Base-by-base conservation (phyloP, 2,329 filamentous ascomycete species). In the Hypoxylon rubiginosum region DNA sequence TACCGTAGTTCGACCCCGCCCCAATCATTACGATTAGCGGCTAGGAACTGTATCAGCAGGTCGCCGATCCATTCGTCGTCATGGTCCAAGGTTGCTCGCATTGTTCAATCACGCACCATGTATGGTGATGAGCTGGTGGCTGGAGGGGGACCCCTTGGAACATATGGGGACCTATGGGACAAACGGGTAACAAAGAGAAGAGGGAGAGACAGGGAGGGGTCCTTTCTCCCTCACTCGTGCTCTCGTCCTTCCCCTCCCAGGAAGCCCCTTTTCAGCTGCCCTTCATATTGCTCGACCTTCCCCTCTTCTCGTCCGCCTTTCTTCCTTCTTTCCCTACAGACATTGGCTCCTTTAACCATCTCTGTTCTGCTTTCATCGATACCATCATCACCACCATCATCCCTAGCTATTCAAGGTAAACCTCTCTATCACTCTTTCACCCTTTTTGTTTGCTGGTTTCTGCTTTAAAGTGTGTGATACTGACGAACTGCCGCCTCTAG, bases 261-360 rank as follows among this genome's bases (percentile, higher is more conserved):
- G 32, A 57, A 49, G 53, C 68, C 59, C 64, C 71, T 70, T 71
- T 64, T 64, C 59, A 56, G 66, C 66, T 51, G 30, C 52, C 61
- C 63, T 71, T 70, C 66, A 65, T 62, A 62, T 64, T 66, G 67
- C 69, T 61, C 67, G 61, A 57, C 54, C 15, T 68, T 62, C 67
- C 66, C 70, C 70, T 70, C 70, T 62, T 69, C 61, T 64, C 55
- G 24, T 64, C 62, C 54, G 67, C 54, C 51, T 58, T 49, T 64
- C 68, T 68, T 68, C 69, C 69, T 49, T 57, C 61, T 45, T 64
- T 64, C 71, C 71, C 66, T 61, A 70, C 67, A 70, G 63, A 66
- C 53, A 64, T 60, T 61, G 41, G 26, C 52, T 48, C 57, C 13
- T 64, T 57, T 72, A 80, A 68, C 75, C 81, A 78, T 52, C 46